phyloP scores from a whole-genome alignment of 1,139 yeast genomes.

The Yamadazyma jaroonii region DNA sequence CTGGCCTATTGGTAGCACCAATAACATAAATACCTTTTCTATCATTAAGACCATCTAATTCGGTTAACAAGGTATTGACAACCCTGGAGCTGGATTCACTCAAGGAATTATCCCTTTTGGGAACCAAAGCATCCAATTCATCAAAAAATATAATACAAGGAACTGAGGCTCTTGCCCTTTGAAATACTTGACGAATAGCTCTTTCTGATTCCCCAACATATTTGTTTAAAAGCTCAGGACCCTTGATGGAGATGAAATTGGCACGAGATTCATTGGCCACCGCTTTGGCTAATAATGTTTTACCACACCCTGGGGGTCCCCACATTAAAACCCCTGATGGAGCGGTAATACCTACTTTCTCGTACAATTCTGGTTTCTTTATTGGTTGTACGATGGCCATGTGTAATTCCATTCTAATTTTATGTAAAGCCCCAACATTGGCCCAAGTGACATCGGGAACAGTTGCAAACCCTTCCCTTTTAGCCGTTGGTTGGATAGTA shows the following conservation, averaged over 20 bases:
- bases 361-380: slow-evolving; percentile 84
- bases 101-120: slow-evolving; percentile 82
- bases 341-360: slow-evolving; percentile 89
- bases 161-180: slow-evolving; percentile 88
- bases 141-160: slow-evolving; percentile 97
- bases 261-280: slow-evolving; percentile 97
- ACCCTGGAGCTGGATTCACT: slow-evolving; percentile 93
- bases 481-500: slow-evolving; percentile 94
- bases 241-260: slow-evolving; percentile 90
- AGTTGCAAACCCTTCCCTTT: slow-evolving; percentile 98
- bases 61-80: slow-evolving; percentile 90
- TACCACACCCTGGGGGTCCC: slow-evolving; percentile 99
- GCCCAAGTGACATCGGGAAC: slow-evolving; percentile 98
- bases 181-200: slow-evolving; percentile 92
- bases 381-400: slow-evolving; percentile 98
- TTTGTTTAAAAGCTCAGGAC: slow-evolving; percentile 91
- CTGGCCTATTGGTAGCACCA: slow-evolving; percentile 97
- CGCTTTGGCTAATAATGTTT: slow-evolving; percentile 91
- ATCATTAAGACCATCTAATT: slow-evolving; percentile 90
- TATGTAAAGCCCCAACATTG: slow-evolving; percentile 84
- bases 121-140: slow-evolving; percentile 94
- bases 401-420: slow-evolving; percentile 83
- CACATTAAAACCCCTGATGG: slow-evolving; percentile 97
- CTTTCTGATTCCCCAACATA: slow-evolving; percentile 96
- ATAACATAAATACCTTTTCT: slow-evolving; percentile 90